These are phyloP conservation scores for Dothistroma septosporum DNA, from an alignment of 2,329 filamentous ascomycete genomes.

Conservation along the genomic window DNA sequence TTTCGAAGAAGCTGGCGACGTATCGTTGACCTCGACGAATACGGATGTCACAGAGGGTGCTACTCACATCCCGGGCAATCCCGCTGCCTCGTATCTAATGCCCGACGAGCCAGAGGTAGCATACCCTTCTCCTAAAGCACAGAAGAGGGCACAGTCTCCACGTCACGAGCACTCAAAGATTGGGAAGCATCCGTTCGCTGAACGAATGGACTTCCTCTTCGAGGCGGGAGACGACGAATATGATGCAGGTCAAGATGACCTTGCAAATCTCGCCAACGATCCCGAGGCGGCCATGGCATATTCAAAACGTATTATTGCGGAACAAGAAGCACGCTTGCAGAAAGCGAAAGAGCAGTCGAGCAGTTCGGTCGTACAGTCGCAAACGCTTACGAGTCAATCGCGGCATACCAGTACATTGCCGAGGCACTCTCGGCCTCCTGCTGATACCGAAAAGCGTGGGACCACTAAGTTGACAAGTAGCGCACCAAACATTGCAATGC, in stretches of 20 bases:
- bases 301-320: constrained; percentile 32
- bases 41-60: not conserved
- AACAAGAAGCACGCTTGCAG: constrained; percentile 21
- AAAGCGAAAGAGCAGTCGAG: constrained; percentile 1
- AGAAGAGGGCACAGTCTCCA: constrained; percentile 1
- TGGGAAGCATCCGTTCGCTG: constrained; percentile 32
- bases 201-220: constrained; percentile 35
- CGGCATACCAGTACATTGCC: not conserved
- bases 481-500: not conserved
- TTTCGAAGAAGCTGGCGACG: constrained; percentile 43
- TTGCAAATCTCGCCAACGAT: constrained; percentile 32
- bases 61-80: constrained; percentile 17
- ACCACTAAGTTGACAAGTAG: not conserved
- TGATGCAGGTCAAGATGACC: constrained; percentile 33
- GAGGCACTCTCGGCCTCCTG: not conserved
- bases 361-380: not conserved
- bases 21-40: constrained; percentile 17
- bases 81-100: constrained; percentile 8
- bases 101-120: not conserved
- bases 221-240: constrained; percentile 33
- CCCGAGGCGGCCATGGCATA: constrained; percentile 36
- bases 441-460: not conserved
- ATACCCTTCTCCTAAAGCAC: constrained; percentile 12
- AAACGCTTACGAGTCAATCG: not conserved
- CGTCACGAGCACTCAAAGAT: constrained; percentile 13